These are phyloP conservation scores for Ambrosia artemisiifolia DNA, from an alignment of 129 eudicot species.

Conservation along the genomic window DNA sequence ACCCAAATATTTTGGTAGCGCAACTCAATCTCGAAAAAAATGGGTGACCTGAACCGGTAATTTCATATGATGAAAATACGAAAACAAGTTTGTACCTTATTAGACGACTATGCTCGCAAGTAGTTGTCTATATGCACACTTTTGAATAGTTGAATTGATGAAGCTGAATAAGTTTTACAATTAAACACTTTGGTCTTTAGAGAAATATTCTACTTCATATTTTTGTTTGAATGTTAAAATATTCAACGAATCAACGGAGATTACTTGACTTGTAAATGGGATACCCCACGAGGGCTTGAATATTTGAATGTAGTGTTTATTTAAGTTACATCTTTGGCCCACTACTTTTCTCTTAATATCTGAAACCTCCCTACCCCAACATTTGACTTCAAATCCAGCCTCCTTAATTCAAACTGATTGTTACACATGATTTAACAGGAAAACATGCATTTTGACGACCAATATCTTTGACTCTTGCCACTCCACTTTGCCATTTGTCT, in stretches of 20 bases:
- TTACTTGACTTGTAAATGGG: background rate
- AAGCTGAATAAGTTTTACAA: background rate
- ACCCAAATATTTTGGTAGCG: no score
- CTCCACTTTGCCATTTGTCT: background rate
- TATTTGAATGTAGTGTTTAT: no score
- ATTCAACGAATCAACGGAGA: conserved; percentile 15
- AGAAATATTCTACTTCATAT: background rate
- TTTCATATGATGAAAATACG: no score
- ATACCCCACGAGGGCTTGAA: background rate
- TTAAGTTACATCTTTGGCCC: conserved; percentile 33
- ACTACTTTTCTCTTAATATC: conserved; percentile 20
- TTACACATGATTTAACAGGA: background rate
- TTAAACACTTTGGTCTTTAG: conserved; percentile 6
- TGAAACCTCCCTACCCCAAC: conserved; percentile 1
- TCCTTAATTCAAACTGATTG: conserved; percentile 4
- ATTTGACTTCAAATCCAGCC: conserved; percentile 21
- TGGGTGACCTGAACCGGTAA: no score
- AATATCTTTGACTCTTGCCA: background rate
- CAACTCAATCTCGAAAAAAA: no score
- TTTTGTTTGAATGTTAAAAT: conserved; percentile 9
- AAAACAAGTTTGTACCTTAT: background rate
- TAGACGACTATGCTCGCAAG: background rate
- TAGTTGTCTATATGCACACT: background rate
- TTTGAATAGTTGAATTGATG: background rate
- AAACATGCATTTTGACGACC: background rate